phyloP scores from a whole-genome alignment of 306 rosid genomes.

The Begonia fuchsioides region DNA sequence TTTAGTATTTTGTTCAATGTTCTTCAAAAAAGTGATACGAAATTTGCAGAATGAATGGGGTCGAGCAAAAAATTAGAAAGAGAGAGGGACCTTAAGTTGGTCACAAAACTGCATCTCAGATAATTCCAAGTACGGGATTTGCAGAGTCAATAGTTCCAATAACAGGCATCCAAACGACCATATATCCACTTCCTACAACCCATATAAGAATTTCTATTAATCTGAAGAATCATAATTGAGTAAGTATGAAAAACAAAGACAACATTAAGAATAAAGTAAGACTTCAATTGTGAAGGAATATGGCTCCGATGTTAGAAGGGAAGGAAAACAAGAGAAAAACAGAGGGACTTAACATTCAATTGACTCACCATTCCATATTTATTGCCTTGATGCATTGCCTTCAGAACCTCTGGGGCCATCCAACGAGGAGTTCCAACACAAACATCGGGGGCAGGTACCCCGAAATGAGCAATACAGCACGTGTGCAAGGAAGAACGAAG shows the following conservation, averaged over 20 bases:
- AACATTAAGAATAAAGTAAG: too few relatives aligned
- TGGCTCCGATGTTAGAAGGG: too few relatives aligned
- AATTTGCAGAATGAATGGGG: too few relatives aligned
- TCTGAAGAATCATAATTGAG: too few relatives aligned
- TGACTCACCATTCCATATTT: slow-evolving; percentile 69
- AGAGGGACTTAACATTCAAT: not conserved
- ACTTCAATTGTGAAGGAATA: too few relatives aligned
- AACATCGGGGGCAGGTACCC: slow-evolving; percentile 60
- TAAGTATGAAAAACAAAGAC: too few relatives aligned
- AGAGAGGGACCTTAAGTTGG: slow-evolving; percentile 38
- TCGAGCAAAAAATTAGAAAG: not conserved
- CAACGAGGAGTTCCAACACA: slow-evolving; percentile 97
- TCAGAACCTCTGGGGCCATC: slow-evolving; percentile 99
- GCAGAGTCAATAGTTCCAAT: slow-evolving; percentile 66
- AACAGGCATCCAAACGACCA: slow-evolving; percentile 97
- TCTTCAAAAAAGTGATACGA: too few relatives aligned
- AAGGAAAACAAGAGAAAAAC: too few relatives aligned
- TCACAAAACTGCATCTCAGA: slow-evolving; percentile 48
- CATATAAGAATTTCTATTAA: slow-evolving; percentile 2
- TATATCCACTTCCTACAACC: slow-evolving; percentile 77
- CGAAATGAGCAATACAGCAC: slow-evolving; percentile 78
- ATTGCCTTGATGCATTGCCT: slow-evolving; percentile 42
- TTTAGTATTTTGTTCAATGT: too few relatives aligned
- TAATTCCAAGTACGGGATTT: slow-evolving; percentile 51
- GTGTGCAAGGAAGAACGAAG: slow-evolving; percentile 62